Evolutionary conservation across 352 stramenopile genomes (phyloP), one percentile per base, ranked within the genome.

Genomic region (Pythium sp.): DNA sequence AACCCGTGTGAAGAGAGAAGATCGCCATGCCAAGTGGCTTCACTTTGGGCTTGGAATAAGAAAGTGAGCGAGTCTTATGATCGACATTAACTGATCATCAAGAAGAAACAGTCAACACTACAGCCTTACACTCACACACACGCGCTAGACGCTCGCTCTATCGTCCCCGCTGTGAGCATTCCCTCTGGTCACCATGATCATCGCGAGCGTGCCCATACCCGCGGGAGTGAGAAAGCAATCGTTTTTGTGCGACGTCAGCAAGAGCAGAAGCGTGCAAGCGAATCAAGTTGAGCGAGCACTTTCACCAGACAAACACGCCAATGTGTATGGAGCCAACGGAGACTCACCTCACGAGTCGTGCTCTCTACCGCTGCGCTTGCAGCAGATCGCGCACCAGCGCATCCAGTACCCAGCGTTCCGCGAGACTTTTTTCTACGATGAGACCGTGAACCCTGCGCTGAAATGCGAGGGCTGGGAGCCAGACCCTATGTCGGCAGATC

Each of bases 381-480:
- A 71, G 20, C 58, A 71, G 20, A 55, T 71, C 51, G 58, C 58
- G 11, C 49, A 67, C 49, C 61, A 67, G 34, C 58, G 58, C 24
- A 71, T 71, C 58, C 58, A 67, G 43, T 91, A 93, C 60, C 26
- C 77, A 20, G 75, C 78, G 2, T 93, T 93, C 64, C 84, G 84
- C 30, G 73, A 83, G 30, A 84, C 82, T 7, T 86, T 91, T 65
- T 91, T 91, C 72, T 78, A 78, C 38, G 80, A 93, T 51, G 63
- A 74, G 38, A 67, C 56, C 5, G 68, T 82, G 36, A 92, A 92
- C 59, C 76, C 79, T 12, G 64, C 67, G 18, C 71, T 91, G 5
- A 78, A 76, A 34, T 75, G 69, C 9, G 69, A 85, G 3, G 80
- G 77, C 1, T 64, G 66, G 1, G 73, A 76, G 24, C 75, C 77